phyloP scores from a whole-genome alignment of 176 grass and related monocot species.

The Oryza meyeriana region DNA sequence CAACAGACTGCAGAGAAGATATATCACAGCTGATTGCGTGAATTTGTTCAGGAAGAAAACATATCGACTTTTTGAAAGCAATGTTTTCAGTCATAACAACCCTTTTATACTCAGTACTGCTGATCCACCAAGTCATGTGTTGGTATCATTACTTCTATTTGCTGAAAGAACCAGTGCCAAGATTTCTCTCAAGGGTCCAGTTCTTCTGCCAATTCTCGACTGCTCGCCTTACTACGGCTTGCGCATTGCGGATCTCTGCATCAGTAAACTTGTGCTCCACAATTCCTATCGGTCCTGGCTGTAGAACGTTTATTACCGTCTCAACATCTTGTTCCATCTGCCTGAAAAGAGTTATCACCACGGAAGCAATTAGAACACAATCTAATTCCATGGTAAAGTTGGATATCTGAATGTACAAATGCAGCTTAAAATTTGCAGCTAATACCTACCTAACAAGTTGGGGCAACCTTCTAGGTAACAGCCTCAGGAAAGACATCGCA shows the following conservation, averaged over 20 bases:
- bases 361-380: background rate
- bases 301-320: constrained; percentile 78
- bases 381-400: background rate
- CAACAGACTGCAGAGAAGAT: background rate
- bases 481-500: constrained; percentile 42
- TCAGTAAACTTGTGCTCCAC: constrained; percentile 81
- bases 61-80: background rate
- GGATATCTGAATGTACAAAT: background rate
- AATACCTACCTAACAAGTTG: constrained; percentile 34
- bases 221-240: constrained; percentile 52
- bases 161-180: constrained; percentile 10
- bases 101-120: background rate
- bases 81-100: background rate
- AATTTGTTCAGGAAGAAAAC: background rate
- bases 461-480: constrained; percentile 45
- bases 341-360: constrained; percentile 37
- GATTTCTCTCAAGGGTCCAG: constrained; percentile 40
- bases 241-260: constrained; percentile 54
- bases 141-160: constrained; percentile 1
- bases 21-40: background rate
- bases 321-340: constrained; percentile 87
- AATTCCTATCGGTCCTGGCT: constrained; percentile 80
- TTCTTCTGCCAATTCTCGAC: constrained; percentile 65
- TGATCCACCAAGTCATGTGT: background rate
- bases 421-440: background rate